phyloP scores from a whole-genome alignment of 306 rosid species.

The Ochetophila trinervis region DNA sequence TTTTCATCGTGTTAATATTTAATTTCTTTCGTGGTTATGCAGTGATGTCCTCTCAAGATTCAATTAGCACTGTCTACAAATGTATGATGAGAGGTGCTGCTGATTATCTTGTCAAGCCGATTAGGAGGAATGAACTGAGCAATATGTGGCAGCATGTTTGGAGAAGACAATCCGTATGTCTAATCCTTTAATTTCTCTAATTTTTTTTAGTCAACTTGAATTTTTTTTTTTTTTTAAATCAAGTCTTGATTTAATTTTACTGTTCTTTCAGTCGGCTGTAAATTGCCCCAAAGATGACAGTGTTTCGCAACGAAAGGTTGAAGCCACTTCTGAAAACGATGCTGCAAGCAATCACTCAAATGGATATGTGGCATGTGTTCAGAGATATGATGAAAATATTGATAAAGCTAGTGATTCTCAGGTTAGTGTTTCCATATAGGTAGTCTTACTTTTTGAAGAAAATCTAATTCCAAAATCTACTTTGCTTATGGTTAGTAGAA shows the following conservation, averaged over 20 bases:
- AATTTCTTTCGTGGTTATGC: conserved; percentile 24
- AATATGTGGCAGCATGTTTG: conserved; percentile 99
- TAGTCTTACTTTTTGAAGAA: not conserved
- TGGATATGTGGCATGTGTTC: conserved; percentile 49
- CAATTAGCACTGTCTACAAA: conserved; percentile 76
- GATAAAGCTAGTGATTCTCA: conserved; percentile 92
- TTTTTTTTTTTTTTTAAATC: conserved; percentile 9
- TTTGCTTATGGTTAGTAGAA: conserved; percentile 15
- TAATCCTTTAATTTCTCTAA: not conserved
- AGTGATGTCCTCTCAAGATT: conserved; percentile 96
- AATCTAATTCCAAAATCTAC: no score
- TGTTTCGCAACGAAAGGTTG: conserved; percentile 54
- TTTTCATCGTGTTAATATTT: not conserved
- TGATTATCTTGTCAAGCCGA: conserved; percentile 93
- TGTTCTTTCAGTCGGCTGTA: conserved; percentile 47
- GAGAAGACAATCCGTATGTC: conserved; percentile 85
- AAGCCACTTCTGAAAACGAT: conserved; percentile 78
- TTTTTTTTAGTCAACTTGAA: not conserved
- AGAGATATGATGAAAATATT: conserved; percentile 52
- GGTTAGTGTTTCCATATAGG: conserved; percentile 44
- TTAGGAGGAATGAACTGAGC: conserved; percentile 83
- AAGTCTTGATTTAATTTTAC: conserved; percentile 15
- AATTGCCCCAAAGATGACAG: conserved; percentile 57
- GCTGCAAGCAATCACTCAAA: conserved; percentile 67
- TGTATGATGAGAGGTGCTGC: conserved; percentile 96